These are phyloP conservation scores for Mycosphaerella arachidis DNA, from an alignment of 2,329 filamentous ascomycete species.

Conservation along the genomic window DNA sequence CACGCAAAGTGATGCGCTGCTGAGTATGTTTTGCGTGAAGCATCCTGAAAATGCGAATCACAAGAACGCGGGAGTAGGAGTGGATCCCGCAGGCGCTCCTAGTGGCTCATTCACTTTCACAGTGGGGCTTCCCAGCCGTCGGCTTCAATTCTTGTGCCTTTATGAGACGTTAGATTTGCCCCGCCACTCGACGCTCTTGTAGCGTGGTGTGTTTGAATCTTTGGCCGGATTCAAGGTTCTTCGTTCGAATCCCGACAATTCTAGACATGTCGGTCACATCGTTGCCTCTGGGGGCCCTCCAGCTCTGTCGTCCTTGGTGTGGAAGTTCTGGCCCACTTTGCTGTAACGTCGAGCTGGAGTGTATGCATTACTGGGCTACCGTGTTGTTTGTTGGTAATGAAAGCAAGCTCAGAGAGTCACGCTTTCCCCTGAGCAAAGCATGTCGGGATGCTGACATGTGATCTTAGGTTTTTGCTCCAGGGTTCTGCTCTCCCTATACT, in stretches of 20 bases:
- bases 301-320: background rate
- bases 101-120: no score
- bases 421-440: background rate
- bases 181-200: background rate
- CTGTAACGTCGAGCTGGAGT: background rate
- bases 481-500: no score
- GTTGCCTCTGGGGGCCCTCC: background rate
- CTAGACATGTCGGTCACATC: background rate
- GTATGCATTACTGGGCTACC: background rate
- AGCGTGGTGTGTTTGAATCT: background rate
- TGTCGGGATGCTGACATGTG: constrained; percentile 3
- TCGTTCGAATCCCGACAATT: background rate
- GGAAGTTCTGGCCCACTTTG: background rate
- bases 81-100: no score
- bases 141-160: background rate
- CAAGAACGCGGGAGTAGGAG: no score
- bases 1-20: background rate
- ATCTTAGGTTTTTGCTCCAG: background rate
- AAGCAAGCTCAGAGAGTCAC: background rate
- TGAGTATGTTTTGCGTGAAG: background rate
- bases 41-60: background rate
- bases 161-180: background rate
- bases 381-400: background rate
- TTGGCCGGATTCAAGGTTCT: background rate
- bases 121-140: background rate